Conservation (phyloP, 495 filamentous ascomycete species). For the Aspergillus heteromorphus region DNA sequence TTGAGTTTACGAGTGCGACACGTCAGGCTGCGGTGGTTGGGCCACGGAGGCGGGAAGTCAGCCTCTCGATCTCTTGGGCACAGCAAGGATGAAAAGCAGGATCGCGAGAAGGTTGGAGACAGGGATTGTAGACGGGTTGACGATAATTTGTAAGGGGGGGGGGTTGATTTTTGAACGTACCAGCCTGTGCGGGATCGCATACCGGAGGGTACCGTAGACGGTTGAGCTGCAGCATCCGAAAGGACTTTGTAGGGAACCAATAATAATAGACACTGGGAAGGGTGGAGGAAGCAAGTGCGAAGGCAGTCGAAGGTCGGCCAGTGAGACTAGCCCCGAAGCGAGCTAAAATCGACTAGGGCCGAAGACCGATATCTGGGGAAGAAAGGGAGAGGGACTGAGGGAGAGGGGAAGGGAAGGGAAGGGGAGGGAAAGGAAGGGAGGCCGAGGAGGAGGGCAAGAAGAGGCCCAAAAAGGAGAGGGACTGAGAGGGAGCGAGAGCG, state of each 20-base stretch:
- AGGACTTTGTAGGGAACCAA: constrained; percentile 6
- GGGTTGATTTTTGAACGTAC: constrained; percentile 18
- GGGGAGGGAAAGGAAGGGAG: neutral
- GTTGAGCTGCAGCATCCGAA: constrained; percentile 29
- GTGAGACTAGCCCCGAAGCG: constrained; percentile 8
- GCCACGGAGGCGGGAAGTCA: constrained; percentile 4
- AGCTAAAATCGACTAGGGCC: constrained; percentile 4
- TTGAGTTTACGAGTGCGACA: constrained; percentile 61
- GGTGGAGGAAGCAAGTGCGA: neutral
- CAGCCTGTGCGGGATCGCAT: constrained; percentile 52
- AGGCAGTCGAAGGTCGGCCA: neutral
- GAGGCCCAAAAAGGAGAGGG: neutral
- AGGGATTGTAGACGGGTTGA: neutral
- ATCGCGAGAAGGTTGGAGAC: neutral
- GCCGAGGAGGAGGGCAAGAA: neutral
- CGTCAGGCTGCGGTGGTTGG: constrained; percentile 43
- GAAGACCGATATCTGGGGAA: constrained; percentile 1
- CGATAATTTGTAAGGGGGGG: neutral
- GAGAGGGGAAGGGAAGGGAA: neutral
- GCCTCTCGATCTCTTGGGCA: neutral
- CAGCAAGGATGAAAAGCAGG: neutral
- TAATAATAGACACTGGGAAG: constrained; percentile 5
- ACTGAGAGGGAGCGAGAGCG: neutral
- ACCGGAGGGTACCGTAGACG: constrained; percentile 28
- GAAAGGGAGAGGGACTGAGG: neutral